Base-by-base conservation (phyloP, 805 yeast species). In the Myxozyma lipomycoides region DNA sequence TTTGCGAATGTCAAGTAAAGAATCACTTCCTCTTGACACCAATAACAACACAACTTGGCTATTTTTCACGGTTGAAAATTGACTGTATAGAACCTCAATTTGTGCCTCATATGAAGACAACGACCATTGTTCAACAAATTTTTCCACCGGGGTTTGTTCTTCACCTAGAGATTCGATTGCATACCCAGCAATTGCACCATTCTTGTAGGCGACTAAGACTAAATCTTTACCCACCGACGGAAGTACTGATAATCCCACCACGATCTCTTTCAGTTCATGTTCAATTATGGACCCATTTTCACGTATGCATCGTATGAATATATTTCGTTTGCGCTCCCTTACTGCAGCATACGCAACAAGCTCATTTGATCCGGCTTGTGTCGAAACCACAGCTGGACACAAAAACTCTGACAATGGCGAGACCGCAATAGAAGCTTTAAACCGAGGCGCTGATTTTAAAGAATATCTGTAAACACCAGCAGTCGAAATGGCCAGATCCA, bases 321-420 rank as follows among this genome's bases (percentile, higher is more conserved):
- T 40, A 7, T 41, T 46, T 12, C 46, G 18, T 43, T 43, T 42
- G 17, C 55, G 43, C 39, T 53, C 58, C 12, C 49, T 25, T 10
- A 53, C 30, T 6, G 49, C 58, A 9, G 45, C 55, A 32, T 30
- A 52, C 15, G 43, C 55, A 21, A 28, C 45, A 10, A 46, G 46
- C 19, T 17, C 19, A 5, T 10, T 6, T 25, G 23, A n/a, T n/a
- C 10, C 45, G 19, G 22, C 40, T 21, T 15, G 10, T 4, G n/a
- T 12, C 9, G 46, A 36, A 18, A 50, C 32, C 2, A 39, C 53
- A 24, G 40, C 50, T 2, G 59, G 56, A 45, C 59, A 55, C 34
- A 55, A 24, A 18, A 55, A 28, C 35, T 55, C 56, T 2, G 58
- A 45, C 24, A 55, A 40, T 5, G 59, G 59, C 22, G 59, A 55